Percentiles rank a stretch among this genome's conserved stretches.
Evolutionary conservation across 768 basidiomycete species (phyloP).

Genomic region (Fomitopsis pulvina): DNA sequence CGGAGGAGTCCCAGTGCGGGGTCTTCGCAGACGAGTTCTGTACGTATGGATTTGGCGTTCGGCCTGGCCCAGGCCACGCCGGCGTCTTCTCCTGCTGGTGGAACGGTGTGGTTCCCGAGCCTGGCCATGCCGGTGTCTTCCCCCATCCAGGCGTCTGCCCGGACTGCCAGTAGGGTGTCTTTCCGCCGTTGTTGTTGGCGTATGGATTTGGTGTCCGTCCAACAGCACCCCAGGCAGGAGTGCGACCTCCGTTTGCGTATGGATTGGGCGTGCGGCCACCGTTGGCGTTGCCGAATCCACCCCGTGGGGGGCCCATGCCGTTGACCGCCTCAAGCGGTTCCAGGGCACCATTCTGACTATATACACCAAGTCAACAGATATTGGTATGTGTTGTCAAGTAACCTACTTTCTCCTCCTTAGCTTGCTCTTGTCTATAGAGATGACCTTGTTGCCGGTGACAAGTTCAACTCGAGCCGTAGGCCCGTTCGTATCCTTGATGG

Average conservation of each 20-base stretch:
- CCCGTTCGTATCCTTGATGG: conserved; percentile 94
- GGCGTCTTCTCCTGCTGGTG: conserved; percentile 42
- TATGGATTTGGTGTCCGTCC: conserved; percentile 53
- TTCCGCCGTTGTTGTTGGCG: conserved; percentile 40
- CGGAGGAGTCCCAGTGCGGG: conserved; percentile 31
- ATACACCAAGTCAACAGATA: background rate
- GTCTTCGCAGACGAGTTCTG: conserved; percentile 37
- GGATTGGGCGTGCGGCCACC: conserved; percentile 61
- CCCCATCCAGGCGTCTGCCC: conserved; percentile 52
- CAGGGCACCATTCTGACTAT: conserved; percentile 35
- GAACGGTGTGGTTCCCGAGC: conserved; percentile 10
- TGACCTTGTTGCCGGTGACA: conserved; percentile 80
- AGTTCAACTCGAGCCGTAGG: conserved; percentile 83
- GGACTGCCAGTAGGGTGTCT: conserved; percentile 45
- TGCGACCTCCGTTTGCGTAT: conserved; percentile 44
- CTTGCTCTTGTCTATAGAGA: conserved; percentile 80
- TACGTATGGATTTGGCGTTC: conserved; percentile 52
- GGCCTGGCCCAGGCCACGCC: conserved; percentile 41
- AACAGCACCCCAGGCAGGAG: conserved; percentile 43
- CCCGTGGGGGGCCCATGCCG: conserved; percentile 30
- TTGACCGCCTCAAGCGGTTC: conserved; percentile 38
- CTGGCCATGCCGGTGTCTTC: conserved; percentile 44
- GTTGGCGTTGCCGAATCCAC: conserved; percentile 5
- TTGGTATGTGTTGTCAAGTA: background rate
- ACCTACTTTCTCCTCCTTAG: conserved; percentile 67